Conservation (phyloP, 768 basidiomycete genomes). For the Lyophyllum semitale region DNA sequence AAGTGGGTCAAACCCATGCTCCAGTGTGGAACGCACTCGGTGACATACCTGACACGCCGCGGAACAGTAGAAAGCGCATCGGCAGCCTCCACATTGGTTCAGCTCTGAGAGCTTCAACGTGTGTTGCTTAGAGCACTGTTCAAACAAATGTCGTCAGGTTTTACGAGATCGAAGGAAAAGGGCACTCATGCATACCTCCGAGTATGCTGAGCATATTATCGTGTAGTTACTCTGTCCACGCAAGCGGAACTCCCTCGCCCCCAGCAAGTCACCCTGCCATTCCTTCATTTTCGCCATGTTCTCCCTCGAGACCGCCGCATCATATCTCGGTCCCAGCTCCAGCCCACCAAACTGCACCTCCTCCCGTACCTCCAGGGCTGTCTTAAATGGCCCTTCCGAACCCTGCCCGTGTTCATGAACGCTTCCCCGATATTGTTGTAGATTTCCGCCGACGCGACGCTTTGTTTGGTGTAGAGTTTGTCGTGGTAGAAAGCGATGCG, state of each 20-base stretch:
- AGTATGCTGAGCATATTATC: not conserved
- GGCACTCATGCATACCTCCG: too few relatives aligned
- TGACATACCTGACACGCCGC: constrained; percentile 1
- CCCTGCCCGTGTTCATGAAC: too few relatives aligned
- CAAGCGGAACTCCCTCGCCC: not conserved
- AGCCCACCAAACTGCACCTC: not conserved
- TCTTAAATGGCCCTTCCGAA: too few relatives aligned
- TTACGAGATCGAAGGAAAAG: too few relatives aligned
- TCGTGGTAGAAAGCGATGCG: too few relatives aligned
- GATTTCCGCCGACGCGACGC: too few relatives aligned
- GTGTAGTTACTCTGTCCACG: not conserved
- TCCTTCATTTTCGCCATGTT: not conserved
- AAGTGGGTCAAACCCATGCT: too few relatives aligned
- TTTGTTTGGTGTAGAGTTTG: too few relatives aligned
- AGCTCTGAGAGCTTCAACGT: not conserved
- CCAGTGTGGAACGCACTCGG: not conserved
- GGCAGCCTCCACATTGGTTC: not conserved
- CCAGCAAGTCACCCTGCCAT: not conserved
- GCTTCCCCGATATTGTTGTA: too few relatives aligned
- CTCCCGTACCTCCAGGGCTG: too few relatives aligned
- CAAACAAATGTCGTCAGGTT: not conserved
- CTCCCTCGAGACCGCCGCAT: not conserved
- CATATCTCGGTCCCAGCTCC: not conserved
- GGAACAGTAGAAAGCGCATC: constrained; percentile 5
- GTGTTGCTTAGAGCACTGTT: not conserved